Evolutionary conservation across 2,329 filamentous ascomycete species (phyloP).

Genomic region (Trichocomaceae sp.): DNA sequence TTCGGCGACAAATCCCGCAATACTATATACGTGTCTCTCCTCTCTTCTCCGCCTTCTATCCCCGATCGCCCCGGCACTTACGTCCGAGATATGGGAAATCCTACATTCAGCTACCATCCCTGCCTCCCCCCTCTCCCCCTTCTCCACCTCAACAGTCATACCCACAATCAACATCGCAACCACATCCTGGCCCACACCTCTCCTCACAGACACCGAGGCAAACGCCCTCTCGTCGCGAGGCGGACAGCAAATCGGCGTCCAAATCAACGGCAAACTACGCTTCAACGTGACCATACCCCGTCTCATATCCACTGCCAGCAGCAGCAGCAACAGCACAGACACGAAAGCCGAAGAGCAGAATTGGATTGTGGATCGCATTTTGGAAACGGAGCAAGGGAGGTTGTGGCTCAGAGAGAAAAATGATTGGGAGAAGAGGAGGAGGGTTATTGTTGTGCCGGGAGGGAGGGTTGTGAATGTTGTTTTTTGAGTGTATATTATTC

Average conservation of each 20-base stretch:
- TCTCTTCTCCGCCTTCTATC: constrained; percentile 65
- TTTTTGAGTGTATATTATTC: constrained; percentile 26
- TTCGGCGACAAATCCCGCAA: constrained; percentile 33
- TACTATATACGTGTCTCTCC: constrained; percentile 42
- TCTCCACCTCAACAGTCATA: constrained; percentile 12
- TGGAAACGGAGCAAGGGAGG: constrained; percentile 55
- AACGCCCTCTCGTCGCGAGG: constrained; percentile 45
- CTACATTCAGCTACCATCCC: constrained; percentile 37
- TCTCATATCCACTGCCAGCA: constrained; percentile 27
- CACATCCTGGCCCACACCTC: constrained; percentile 51
- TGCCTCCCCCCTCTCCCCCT: constrained; percentile 1
- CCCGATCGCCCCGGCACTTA: constrained; percentile 71
- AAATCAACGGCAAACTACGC: constrained; percentile 72
- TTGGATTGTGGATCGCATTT: constrained; percentile 58
- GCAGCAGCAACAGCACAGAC: constrained; percentile 30
- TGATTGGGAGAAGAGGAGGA: constrained; percentile 50
- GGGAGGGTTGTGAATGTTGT: constrained; percentile 73
- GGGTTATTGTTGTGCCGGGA: constrained; percentile 59
- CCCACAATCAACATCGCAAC: constrained; percentile 37
- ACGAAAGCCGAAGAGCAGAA: constrained; percentile 39
- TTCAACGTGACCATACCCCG: constrained; percentile 60
- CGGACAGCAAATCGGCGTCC: constrained; percentile 55
- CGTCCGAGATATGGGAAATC: constrained; percentile 71
- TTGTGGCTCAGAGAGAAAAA: constrained; percentile 48
- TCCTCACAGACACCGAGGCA: constrained; percentile 32